Conservation (phyloP, 1,284 basidiomycete species). For the Crucibulum parvulum region DNA sequence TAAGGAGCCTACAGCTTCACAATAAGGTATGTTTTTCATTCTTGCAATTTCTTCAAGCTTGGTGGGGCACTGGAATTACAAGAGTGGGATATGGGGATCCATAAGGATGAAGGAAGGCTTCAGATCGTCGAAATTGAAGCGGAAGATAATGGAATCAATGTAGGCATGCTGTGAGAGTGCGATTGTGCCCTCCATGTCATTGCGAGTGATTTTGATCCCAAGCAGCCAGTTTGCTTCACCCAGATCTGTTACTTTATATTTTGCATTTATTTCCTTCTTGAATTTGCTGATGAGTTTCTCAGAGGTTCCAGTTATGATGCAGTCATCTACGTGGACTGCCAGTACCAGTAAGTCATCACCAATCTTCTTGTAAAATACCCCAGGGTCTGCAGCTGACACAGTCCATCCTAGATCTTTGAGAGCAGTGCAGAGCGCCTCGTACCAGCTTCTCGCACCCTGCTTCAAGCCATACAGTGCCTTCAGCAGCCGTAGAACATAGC, state of each 20-base stretch:
- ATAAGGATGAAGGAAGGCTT: conserved; percentile 28
- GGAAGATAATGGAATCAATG: conserved; percentile 23
- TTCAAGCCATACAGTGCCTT: conserved; percentile 28
- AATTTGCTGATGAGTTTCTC: conserved; percentile 10
- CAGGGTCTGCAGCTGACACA: not conserved
- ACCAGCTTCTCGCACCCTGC: conserved; percentile 12
- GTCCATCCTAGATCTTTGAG: conserved; percentile 1
- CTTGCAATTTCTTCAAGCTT: conserved; percentile 15
- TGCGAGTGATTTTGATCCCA: conserved; percentile 26
- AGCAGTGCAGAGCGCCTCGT: conserved; percentile 14
- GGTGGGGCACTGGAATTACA: conserved; percentile 11
- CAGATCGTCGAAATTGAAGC: conserved; percentile 19
- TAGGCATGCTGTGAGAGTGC: conserved; percentile 29
- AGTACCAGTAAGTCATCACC: conserved; percentile 11
- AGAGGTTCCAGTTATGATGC: conserved; percentile 15
- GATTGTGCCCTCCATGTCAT: conserved; percentile 15
- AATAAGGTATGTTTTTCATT: conserved; percentile 27
- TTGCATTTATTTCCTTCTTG: conserved; percentile 18
- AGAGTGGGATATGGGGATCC: conserved; percentile 18
- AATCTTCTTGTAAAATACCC: conserved; percentile 7
- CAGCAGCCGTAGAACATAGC: not conserved
- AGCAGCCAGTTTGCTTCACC: conserved; percentile 28
- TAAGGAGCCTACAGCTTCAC: conserved; percentile 28
- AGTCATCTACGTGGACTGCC: not conserved
- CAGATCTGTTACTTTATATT: not conserved